Percentiles rank a stretch among this genome's conserved stretches.
phyloP scores from a whole-genome alignment of 352 stramenopile species.

The Globisporangium abappressorium region DNA sequence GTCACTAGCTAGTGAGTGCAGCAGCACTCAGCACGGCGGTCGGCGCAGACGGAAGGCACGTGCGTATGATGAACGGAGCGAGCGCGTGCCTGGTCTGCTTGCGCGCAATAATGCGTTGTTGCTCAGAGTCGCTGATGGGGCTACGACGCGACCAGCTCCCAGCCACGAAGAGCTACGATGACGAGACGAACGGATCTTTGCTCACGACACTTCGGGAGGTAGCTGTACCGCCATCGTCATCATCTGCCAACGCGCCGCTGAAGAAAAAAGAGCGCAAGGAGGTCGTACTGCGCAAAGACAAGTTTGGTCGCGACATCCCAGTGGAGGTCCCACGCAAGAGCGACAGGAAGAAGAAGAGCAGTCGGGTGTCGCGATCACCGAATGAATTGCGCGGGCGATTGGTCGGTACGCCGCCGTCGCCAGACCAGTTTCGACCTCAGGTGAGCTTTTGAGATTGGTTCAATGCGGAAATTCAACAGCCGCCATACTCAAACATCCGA shows the following conservation, averaged over 20 bases:
- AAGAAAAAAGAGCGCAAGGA: slow-evolving; percentile 31
- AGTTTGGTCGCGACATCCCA: slow-evolving; percentile 72
- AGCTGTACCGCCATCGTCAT: background rate
- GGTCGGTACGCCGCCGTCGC: slow-evolving; percentile 43
- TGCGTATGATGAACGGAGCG: background rate
- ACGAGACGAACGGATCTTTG: slow-evolving; percentile 5
- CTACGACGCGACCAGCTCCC: background rate
- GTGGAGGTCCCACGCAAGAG: slow-evolving; percentile 18
- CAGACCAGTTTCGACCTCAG: slow-evolving; percentile 61
- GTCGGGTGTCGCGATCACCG: slow-evolving; percentile 21
- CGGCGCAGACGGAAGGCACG: too few species aligned
- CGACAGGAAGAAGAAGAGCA: slow-evolving; percentile 21
- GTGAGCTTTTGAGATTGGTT: slow-evolving; percentile 20
- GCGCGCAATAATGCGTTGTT: background rate
- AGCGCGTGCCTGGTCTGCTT: background rate
- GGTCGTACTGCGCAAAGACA: slow-evolving; percentile 49
- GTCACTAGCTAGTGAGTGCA: background rate
- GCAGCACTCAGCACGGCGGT: background rate
- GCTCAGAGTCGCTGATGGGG: background rate
- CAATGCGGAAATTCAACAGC: too few species aligned
- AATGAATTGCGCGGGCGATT: slow-evolving; percentile 17
- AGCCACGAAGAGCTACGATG: background rate
- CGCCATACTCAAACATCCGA: background rate
- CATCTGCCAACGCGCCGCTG: background rate
- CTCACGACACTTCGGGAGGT: background rate